These are phyloP conservation scores for Lecanicillium sp. DNA, from an alignment of 2,329 filamentous ascomycete genomes.

Conservation along the genomic window DNA sequence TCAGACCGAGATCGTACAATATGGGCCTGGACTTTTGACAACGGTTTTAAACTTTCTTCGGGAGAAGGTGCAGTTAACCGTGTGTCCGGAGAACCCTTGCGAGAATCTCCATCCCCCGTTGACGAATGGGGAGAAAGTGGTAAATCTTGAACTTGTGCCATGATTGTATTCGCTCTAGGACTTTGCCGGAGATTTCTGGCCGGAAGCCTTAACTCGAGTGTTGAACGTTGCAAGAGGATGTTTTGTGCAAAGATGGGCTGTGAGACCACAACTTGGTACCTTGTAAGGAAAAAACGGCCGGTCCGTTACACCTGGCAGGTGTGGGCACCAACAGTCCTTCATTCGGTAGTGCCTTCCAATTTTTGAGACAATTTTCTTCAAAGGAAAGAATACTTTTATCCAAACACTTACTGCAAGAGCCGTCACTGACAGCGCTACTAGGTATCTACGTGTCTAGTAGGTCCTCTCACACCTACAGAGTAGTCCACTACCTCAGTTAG, in stretches of 20 bases:
- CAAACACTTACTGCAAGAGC: no score
- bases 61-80: slow-evolving; percentile 57
- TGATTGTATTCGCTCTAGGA: no score
- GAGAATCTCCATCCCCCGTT: slow-evolving; percentile 44
- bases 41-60: slow-evolving; percentile 29
- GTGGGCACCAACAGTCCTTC: slow-evolving; percentile 1
- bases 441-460: no score
- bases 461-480: no score
- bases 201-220: no score
- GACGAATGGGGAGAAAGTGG: slow-evolving; percentile 40
- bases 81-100: slow-evolving; percentile 56
- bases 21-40: not conserved
- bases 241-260: no score
- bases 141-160: not conserved
- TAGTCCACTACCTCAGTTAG: no score
- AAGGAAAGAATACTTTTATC: not conserved
- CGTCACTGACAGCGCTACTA: no score
- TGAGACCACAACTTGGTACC: no score
- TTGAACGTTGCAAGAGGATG: no score
- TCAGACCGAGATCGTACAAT: not conserved
- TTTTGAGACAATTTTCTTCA: not conserved
- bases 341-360: not conserved
- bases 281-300: slow-evolving; percentile 1
- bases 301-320: slow-evolving; percentile 8
- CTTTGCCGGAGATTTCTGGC: no score